Evolutionary conservation across 2,329 filamentous ascomycete species (phyloP), one percentile per base, ranked within the genome.

Genomic region (Fusarium redolens): DNA sequence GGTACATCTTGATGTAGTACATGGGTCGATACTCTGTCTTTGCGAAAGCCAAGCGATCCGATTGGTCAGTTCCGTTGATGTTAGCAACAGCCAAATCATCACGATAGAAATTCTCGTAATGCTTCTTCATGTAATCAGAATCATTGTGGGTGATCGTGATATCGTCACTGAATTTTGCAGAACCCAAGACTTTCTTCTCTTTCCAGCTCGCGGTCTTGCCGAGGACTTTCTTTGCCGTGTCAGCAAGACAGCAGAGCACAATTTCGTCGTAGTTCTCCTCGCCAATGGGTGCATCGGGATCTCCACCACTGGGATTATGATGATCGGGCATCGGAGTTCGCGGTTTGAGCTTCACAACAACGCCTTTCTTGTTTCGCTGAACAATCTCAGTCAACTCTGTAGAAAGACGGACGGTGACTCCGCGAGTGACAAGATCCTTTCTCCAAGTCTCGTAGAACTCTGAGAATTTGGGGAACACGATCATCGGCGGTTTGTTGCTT

Each of bases 1-100:
- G 64, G 9, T 72, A 72, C 69, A 72, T 72, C 51, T 72, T 72
- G 59, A 72, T 72, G 25, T 72, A 72, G 58, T 72, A 72, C 69
- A 72, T 72, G 15, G 69, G 69, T 10, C 69, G 59, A 41, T 72
- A 72, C 8, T 72, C 68, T 0, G 69, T 62, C 51, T 71, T 69
- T 41, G 69, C 69, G 37, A 48, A 72, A 3, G 60, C 64, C 12
- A 72, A 20, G 4, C 69, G 68, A 13, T 56, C 59, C 7, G 68
- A 48, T 30, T 72, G 69, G 8, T 72, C 69, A 0, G 48, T 60
- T 0, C 69, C 69, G 3, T 72, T 72, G 17, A 72, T 13, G 8
- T 56, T 72, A 3, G 69, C 43, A 3, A 72, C 68, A 1, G 69
- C 69, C 17, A 72, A n/a, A 4, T 72, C 69, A 0, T 72, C 68